phyloP scores from a whole-genome alignment of 768 basidiomycete species.

The Agrocybe chaxingu region DNA sequence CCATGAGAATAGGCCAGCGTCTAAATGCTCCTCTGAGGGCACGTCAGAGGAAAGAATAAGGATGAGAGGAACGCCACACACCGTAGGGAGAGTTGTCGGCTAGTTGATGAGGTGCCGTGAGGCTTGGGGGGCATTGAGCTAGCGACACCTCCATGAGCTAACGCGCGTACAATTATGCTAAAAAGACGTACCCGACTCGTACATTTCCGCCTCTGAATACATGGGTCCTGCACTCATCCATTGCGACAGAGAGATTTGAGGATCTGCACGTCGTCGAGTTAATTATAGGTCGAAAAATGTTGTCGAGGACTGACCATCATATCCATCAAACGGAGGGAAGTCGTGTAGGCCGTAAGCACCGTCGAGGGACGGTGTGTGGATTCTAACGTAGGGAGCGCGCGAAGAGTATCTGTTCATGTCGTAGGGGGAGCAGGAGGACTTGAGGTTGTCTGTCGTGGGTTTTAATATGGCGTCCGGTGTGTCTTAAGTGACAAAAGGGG shows the following conservation, averaged over 20 bases:
- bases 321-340: conserved; percentile 12
- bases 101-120: conserved; percentile 9
- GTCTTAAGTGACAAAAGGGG: conserved; percentile 15
- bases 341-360: conserved; percentile 10
- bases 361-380: conserved; percentile 19
- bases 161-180: neutral
- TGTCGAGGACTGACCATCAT: conserved; percentile 9
- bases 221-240: conserved; percentile 23
- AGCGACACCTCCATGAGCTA: neutral
- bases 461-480: conserved; percentile 12
- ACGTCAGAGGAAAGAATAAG: neutral
- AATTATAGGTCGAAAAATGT: neutral
- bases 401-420: conserved; percentile 16
- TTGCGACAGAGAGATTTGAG: conserved; percentile 17
- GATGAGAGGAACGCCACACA: neutral
- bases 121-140: conserved; percentile 22
- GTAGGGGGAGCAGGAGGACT: conserved; percentile 18
- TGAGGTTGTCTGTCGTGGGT: conserved; percentile 5
- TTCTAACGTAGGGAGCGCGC: conserved; percentile 18
- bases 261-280: conserved; percentile 10
- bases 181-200: conserved; percentile 19
- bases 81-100: conserved; percentile 11
- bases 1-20: conserved; percentile 21
- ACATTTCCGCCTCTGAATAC: conserved; percentile 21
- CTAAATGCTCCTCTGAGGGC: conserved; percentile 19